These are phyloP conservation scores for Arachis hypogaea DNA, from an alignment of 306 rosid genomes.

Conservation along the genomic window DNA sequence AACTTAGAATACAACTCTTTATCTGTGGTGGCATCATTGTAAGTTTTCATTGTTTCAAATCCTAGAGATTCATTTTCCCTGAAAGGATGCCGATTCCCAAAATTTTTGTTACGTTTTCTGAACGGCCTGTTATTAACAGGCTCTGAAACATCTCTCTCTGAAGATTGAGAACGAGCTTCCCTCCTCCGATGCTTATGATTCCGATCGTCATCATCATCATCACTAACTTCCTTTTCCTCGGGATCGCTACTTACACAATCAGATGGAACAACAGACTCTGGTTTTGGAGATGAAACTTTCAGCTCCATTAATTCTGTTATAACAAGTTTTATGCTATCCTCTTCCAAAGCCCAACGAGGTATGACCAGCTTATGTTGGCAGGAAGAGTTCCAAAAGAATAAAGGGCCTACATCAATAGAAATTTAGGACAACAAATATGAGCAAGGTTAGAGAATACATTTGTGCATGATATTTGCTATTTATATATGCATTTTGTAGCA, in stretches of 20 bases:
- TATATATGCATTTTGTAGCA: constrained; percentile 10
- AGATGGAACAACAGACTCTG: constrained; percentile 61
- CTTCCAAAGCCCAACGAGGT: constrained; percentile 47
- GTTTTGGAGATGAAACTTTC: constrained; percentile 75
- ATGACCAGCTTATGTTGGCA: constrained; percentile 42
- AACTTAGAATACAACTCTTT: constrained; percentile 64
- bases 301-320: constrained; percentile 64
- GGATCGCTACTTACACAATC: constrained; percentile 82
- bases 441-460: constrained; percentile 24
- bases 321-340: constrained; percentile 41
- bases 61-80: constrained; percentile 79
- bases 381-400: constrained; percentile 34
- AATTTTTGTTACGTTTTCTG: constrained; percentile 73
- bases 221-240: constrained; percentile 94
- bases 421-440: constrained; percentile 25
- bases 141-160: constrained; percentile 76
- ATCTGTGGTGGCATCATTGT: constrained; percentile 49
- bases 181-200: constrained; percentile 92
- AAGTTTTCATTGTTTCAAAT: constrained; percentile 62
- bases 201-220: constrained; percentile 94
- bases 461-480: constrained; percentile 3
- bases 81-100: constrained; percentile 68
- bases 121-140: constrained; percentile 75
- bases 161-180: constrained; percentile 76
- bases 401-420: constrained; percentile 45